Conservation (phyloP, 1,284 basidiomycete genomes). For the Sporisorium reilianum region DNA sequence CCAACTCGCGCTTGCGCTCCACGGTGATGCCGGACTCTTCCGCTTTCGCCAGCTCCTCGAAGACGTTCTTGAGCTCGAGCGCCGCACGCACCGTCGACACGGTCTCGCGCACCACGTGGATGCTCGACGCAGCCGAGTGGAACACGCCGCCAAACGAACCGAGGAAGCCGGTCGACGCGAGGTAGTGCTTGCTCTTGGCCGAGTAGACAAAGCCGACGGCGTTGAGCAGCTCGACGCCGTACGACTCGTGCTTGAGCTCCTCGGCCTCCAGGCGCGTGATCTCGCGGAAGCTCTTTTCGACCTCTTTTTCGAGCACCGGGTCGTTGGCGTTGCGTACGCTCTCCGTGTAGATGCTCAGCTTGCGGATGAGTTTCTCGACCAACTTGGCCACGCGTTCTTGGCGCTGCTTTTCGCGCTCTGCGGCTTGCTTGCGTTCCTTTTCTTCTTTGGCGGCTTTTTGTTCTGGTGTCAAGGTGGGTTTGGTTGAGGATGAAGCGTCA, state of each 20-base stretch:
- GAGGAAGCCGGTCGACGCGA: constrained; percentile 61
- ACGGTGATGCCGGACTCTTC: constrained; percentile 88
- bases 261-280: constrained; percentile 67
- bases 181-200: constrained; percentile 69
- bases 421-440: constrained; percentile 74
- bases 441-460: constrained; percentile 84
- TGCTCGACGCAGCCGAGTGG: constrained; percentile 56
- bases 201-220: constrained; percentile 90
- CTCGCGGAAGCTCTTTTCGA: constrained; percentile 60
- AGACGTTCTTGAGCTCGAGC: constrained; percentile 82
- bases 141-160: constrained; percentile 58
- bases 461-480: constrained; percentile 78
- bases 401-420: constrained; percentile 85
- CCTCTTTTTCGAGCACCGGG: constrained; percentile 75
- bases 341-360: constrained; percentile 92
- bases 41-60: constrained; percentile 81
- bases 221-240: constrained; percentile 90
- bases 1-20: constrained; percentile 88
- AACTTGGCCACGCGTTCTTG: constrained; percentile 85
- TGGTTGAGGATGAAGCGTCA: constrained; percentile 20
- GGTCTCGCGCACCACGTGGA: constrained; percentile 66
- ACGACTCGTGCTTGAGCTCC: constrained; percentile 79
- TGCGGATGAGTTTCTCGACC: constrained; percentile 84
- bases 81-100: constrained; percentile 66
- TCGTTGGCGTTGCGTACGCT: constrained; percentile 80